Evolutionary conservation across 306 rosid species (phyloP).

Genomic region (Malus sylvestris): DNA sequence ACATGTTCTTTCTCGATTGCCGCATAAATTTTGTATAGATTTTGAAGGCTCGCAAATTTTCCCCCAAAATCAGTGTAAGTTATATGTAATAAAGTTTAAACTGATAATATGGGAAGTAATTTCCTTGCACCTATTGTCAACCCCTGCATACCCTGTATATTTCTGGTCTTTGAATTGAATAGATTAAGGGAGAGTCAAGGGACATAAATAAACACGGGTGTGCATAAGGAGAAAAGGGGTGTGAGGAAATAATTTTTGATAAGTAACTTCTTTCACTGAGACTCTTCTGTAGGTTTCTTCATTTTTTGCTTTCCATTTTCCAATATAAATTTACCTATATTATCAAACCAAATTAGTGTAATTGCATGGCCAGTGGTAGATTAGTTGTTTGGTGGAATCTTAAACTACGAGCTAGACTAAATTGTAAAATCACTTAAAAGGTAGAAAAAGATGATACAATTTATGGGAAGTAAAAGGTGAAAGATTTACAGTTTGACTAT

Average conservation of each 20-base stretch:
- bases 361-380: not conserved
- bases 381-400: not conserved
- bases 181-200: not conserved
- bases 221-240: not conserved
- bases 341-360: not conserved
- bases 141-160: not conserved
- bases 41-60: not conserved
- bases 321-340: not conserved
- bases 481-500: not conserved
- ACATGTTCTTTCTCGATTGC: not conserved
- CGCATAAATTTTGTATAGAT: not conserved
- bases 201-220: not conserved
- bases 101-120: not conserved
- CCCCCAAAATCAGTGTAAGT: not conserved
- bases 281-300: not conserved
- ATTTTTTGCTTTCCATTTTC: not conserved
- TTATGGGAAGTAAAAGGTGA: not conserved
- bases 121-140: not conserved
- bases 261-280: not conserved
- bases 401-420: not conserved
- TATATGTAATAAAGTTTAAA: not conserved
- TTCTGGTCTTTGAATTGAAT: not conserved
- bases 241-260: not conserved
- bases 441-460: not conserved
- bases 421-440: not conserved